Base-by-base conservation (phyloP, 2,329 filamentous ascomycete species). In the Xylaria sp. region DNA sequence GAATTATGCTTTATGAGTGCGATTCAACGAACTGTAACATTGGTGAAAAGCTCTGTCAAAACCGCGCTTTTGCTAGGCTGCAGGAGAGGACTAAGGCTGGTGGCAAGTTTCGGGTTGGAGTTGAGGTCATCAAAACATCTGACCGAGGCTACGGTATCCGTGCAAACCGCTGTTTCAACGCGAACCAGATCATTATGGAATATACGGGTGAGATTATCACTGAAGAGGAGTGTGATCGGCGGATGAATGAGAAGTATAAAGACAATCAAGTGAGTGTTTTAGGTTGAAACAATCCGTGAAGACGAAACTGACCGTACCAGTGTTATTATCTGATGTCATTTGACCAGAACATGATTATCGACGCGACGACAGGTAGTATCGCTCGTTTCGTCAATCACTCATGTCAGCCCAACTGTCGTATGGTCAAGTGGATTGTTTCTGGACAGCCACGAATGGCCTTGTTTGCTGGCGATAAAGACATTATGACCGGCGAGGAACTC, bases 321-420 rank as follows among this genome's bases (percentile, higher is more conserved):
- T 97, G 93, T 77, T 98, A 97, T 77, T 99, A 99, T 76, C 82
- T 99, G 51, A 99, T 99, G 95, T 93, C 92, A 58, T 97, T 98
- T 74, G 93, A 98, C 73, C 93, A 97, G 76, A 95, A 96, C 76
- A 95, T 98, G 88, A 96, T 98, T 71, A 96, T 99, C 67, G 95
- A 99, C 79, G 95, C 94, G 33, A 97, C 93, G 27, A 92, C 92
- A 58, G 95, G 95, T 71, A 96, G 92, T 67, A 96, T 98, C 77
- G 94, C 95, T 71, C 90, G 95, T 58, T 99, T 99, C 76, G 93
- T 99, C 75, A 99, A 99, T 74, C 95, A 99, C 76, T 97, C 93
- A 17, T 99, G 95, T 78, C 90, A 91, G 59, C 95, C 95, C 2
- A 99, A 99, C 74, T 98, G 94, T 78, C 87, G 90, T 65, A 98